Base-by-base conservation (phyloP, 192 early-diverging fungal genomes). In the Coemansia sp. region DNA sequence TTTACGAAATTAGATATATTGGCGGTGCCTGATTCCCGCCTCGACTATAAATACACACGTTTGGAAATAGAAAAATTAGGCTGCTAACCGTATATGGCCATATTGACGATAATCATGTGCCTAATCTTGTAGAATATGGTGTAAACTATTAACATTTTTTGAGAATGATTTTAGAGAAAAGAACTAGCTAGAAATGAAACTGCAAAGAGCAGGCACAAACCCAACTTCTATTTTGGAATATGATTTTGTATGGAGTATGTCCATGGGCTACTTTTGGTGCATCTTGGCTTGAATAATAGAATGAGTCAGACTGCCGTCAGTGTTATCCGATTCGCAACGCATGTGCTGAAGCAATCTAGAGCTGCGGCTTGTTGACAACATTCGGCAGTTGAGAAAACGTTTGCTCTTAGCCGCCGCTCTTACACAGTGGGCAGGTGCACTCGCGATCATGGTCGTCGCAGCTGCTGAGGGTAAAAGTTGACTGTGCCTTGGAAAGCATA, bases 401-500 rank as follows among this genome's bases (percentile, higher is more conserved):
- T 4, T 9, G 17, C 12, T 53, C 25, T n/a, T 57, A 57, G 31
- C 61, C 61, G 26, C 61, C 48, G 49, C 50, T 29, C 47, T 50
- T 62, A 35, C 61, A 62, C 27, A 62, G 61, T 1, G 61, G 31
- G 31, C 31, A 31, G 31, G 31, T 31, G 31, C 31, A 31, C 31
- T 31, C 31, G 31, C 31, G 31, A 49, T 60, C 39, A 43, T 60
- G 39, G 39, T 60, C 51, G 56, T 35, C n/a, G 8, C 31, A 35
- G 17, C n/a, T 23, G 10, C 29, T 31, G 47, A 61, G 47, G 16
- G 27, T 29, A 39, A 61, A 31, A 16, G 14, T 12, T 16, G 47
- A 48, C 43, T 61, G 47, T 11, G 23, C 19, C 39, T 61, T 61
- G 47, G 60, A 47, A 14, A 51, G 31, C 47, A 50, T 50, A 27